Evolutionary conservation across 192 early-diverging fungal genomes (phyloP).

Genomic region (Irineochytrium annulatum): DNA sequence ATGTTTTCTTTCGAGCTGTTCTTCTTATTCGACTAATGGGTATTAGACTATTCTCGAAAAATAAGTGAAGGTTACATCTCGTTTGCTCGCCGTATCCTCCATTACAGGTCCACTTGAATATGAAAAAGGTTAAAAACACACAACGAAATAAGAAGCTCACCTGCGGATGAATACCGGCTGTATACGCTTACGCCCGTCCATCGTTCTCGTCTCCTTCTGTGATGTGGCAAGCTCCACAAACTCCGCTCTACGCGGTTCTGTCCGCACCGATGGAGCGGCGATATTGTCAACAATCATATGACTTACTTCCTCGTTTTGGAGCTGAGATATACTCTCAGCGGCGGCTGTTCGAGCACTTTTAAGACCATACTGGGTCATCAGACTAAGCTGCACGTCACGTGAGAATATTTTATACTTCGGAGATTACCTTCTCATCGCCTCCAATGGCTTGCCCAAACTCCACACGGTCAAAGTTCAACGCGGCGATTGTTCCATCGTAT

Average conservation of each 20-base stretch:
- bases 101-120: not conserved
- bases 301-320: slow-evolving; percentile 34
- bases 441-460: slow-evolving; percentile 67
- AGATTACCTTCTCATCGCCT: slow-evolving; percentile 60
- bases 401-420: not conserved
- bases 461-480: slow-evolving; percentile 63
- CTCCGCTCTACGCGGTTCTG: slow-evolving; percentile 5
- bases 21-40: not conserved
- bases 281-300: slow-evolving; percentile 5
- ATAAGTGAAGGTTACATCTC: not conserved
- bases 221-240: not conserved
- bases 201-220: not conserved
- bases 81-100: not conserved
- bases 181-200: not conserved
- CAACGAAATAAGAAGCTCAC: not conserved
- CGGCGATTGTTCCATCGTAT: slow-evolving; percentile 81
- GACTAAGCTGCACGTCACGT: not conserved
- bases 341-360: slow-evolving; percentile 31
- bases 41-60: not conserved
- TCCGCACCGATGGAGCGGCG: slow-evolving; percentile 7
- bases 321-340: slow-evolving; percentile 27
- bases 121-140: not conserved
- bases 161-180: not conserved
- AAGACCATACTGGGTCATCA: slow-evolving; percentile 33
- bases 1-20: not conserved